Percentiles rank a stretch among this genome's conserved stretches.
Conservation (phyloP, 2,329 filamentous ascomycete genomes). For the Didymella sp. region DNA sequence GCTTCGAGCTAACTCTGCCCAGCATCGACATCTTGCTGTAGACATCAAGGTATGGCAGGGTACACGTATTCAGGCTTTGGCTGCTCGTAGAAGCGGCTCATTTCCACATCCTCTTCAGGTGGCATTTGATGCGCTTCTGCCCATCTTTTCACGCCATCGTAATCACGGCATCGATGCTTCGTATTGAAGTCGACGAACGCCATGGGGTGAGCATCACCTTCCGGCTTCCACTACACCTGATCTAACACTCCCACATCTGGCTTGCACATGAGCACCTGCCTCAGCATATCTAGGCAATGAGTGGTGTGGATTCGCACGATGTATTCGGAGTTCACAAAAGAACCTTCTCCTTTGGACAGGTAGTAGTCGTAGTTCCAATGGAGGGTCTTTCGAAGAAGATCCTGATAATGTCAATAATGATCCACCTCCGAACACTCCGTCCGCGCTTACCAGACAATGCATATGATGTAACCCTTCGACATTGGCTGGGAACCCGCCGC, state of each 20-base stretch:
- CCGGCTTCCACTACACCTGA: conserved; percentile 64
- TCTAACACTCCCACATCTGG: conserved; percentile 66
- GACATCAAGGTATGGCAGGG: conserved; percentile 36
- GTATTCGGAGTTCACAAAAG: conserved; percentile 63
- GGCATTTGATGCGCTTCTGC: conserved; percentile 62
- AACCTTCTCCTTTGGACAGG: conserved; percentile 56
- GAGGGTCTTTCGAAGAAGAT: conserved; percentile 64
- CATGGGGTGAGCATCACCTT: conserved; percentile 51
- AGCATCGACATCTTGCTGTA: conserved; percentile 9
- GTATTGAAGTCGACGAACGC: conserved; percentile 70
- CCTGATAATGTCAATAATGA: conserved; percentile 48
- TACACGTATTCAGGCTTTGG: conserved; percentile 47
- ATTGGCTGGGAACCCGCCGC: conserved; percentile 66
- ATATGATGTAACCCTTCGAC: conserved; percentile 64
- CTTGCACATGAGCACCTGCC: conserved; percentile 69
- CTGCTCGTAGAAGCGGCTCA: conserved; percentile 53
- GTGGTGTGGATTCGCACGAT: conserved; percentile 64
- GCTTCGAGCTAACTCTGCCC: conserved; percentile 17
- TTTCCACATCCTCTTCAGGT: conserved; percentile 46
- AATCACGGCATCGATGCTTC: conserved; percentile 65
- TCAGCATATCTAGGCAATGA: conserved; percentile 67
- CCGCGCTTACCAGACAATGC: conserved; percentile 61
- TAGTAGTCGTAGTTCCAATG: conserved; percentile 69
- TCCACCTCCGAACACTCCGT: not conserved
- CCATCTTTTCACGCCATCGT: conserved; percentile 61